Conservation (phyloP, 2,329 filamentous ascomycete species). For the Colletotrichum godetiae region DNA sequence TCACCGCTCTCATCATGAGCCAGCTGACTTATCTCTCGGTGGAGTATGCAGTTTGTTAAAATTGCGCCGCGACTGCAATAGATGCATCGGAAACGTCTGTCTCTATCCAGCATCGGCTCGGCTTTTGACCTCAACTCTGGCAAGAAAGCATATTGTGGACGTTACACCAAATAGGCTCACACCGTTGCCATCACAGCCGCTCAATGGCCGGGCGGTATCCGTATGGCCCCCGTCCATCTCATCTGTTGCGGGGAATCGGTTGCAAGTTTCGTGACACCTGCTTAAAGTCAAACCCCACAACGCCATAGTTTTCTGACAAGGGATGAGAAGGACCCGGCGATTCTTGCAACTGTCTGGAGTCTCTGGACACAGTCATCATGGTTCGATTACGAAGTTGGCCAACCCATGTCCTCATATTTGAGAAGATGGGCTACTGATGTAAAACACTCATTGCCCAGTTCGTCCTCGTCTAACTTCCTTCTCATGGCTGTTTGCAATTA, state of each 20-base stretch:
- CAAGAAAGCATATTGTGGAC: background rate
- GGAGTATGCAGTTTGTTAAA: background rate
- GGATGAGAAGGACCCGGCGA: background rate
- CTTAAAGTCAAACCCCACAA: conserved; percentile 1
- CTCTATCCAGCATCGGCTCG: conserved; percentile 20
- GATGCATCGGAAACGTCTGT: conserved; percentile 12
- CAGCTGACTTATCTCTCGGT: conserved; percentile 30
- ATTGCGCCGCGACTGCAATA: background rate
- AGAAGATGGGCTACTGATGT: background rate
- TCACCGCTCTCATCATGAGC: conserved; percentile 32
- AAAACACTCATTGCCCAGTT: background rate
- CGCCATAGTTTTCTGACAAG: background rate
- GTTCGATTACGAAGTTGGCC: background rate
- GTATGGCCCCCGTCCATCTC: background rate
- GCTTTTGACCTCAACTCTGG: conserved; percentile 10
- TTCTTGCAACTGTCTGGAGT: background rate
- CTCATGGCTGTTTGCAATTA: background rate
- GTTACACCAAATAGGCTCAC: background rate
- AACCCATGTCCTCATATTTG: background rate
- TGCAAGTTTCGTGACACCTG: background rate
- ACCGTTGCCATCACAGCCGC: background rate
- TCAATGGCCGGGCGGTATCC: background rate
- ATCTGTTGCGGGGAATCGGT: background rate
- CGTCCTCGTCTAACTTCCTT: background rate
- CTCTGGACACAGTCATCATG: background rate